Conservation (phyloP, 345 rosid species). For the Ceriops decandra region DNA sequence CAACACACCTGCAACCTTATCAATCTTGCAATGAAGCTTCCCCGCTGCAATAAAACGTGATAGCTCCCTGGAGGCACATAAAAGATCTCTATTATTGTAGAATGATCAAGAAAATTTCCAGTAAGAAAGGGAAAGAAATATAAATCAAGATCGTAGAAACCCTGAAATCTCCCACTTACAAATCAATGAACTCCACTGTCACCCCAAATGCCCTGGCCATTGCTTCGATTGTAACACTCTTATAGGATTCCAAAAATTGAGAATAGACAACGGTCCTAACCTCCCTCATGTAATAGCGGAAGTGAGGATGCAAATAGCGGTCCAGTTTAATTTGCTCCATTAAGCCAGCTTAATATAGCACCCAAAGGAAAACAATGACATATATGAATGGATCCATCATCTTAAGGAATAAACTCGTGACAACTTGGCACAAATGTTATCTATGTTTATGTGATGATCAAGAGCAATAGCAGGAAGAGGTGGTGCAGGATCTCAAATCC, state of each 20-base stretch:
- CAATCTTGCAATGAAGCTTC: slow-evolving; percentile 99
- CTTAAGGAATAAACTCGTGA: not conserved
- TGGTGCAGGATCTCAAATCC: not conserved
- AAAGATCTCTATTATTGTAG: not conserved
- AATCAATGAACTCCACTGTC: slow-evolving; percentile 81
- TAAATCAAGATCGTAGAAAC: not conserved
- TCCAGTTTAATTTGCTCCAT: slow-evolving; percentile 85
- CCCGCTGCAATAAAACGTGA: slow-evolving; percentile 94
- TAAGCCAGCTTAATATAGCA: slow-evolving; percentile 61
- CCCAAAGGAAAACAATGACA: slow-evolving; percentile 11
- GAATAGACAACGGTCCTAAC: slow-evolving; percentile 89
- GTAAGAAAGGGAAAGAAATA: not conserved
- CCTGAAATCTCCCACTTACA: slow-evolving; percentile 49
- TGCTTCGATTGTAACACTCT: slow-evolving; percentile 94
- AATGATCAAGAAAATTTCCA: not conserved
- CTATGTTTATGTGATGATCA: not conserved
- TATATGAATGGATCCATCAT: not conserved
- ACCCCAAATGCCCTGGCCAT: slow-evolving; percentile 99
- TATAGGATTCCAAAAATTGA: slow-evolving; percentile 92
- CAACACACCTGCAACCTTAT: slow-evolving; percentile 96
- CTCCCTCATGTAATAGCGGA: slow-evolving; percentile 98
- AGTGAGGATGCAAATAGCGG: slow-evolving; percentile 85
- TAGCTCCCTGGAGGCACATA: slow-evolving; percentile 64
- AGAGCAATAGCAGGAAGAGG: not conserved
- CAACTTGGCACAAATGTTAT: not conserved